Base-by-base conservation (phyloP, 2,329 filamentous ascomycete genomes). In the Pseudopithomyces chartarum region DNA sequence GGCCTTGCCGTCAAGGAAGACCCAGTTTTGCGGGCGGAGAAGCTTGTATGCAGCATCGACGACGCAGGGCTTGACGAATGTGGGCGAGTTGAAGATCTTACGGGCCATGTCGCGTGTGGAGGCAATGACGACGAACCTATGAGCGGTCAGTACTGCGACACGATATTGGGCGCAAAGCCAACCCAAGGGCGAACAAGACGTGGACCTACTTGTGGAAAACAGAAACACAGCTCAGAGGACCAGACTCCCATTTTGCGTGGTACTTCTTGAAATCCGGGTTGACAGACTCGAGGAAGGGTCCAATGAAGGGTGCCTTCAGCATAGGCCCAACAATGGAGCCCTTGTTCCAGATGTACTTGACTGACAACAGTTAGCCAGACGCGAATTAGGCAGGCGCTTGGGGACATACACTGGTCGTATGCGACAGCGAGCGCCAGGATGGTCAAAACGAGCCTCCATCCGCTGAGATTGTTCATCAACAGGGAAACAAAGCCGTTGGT, bases 1-100 rank as follows among this genome's bases (percentile, higher is more conserved):
- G 38, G 88, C 87, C 80, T 93, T 96, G 71, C 95, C 95, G 73
- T 98, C 94, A 64, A 99, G 82, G 80, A 98, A 98, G 17, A 98
- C 95, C 92, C 93, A 99, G 81, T 97, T 97, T 70, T 90, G 89
- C 59, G 88, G 85, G 57, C 95, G 91, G 51, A 99, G 87, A 49
- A 99, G 90, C 81, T 98, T 98, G 79, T 92, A 88, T 19, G 95
- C 95, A 57, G 89, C 87, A 75, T 98, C 94, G 62, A 99, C 95
- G 60, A 99, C 93, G 73, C 93, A 98, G 40, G 95, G 95, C 81
- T 97, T 97, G 75, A 96, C 92, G 72, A 88, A 98, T 50, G 80
- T 76, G 23, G 95, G 95, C 19, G 93, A 96, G 79, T 97, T 98
- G 85, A 98, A 93, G 68, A 98, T 89, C 78, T 98, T 98, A 68